phyloP scores from a whole-genome alignment of 2,329 filamentous ascomycete genomes.

The Sphaerulina populicola region DNA sequence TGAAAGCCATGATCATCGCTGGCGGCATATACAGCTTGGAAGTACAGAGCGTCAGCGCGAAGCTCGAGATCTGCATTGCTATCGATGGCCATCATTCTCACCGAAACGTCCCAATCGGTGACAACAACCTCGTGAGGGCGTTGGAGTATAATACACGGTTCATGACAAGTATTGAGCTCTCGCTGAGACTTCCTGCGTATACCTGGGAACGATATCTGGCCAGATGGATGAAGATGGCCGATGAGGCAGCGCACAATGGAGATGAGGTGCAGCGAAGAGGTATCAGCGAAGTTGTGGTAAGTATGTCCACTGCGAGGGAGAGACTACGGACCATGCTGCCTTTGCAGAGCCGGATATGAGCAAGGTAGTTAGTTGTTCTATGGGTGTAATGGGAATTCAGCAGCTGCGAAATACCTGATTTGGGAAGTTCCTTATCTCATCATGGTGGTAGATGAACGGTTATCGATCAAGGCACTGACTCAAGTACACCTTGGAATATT shows the following conservation, averaged over 20 bases:
- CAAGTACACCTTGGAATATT: neutral
- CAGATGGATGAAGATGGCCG: neutral
- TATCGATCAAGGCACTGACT: neutral
- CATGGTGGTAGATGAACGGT: too few species aligned
- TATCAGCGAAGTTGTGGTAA: constrained; percentile 1
- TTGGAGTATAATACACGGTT: neutral
- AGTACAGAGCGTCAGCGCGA: neutral
- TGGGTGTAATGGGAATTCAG: too few species aligned
- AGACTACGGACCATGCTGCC: neutral
- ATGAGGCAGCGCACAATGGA: neutral
- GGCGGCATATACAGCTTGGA: neutral
- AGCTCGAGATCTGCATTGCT: neutral
- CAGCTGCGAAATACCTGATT: too few species aligned
- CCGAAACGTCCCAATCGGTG: neutral
- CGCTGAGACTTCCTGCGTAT: neutral
- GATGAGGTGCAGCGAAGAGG: neutral
- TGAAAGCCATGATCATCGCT: neutral
- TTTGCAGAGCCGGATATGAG: constrained; percentile 1
- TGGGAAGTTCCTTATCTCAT: too few species aligned
- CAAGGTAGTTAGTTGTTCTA: neutral
- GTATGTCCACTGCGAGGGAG: neutral
- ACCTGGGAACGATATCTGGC: constrained; percentile 2
- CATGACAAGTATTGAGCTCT: constrained; percentile 1
- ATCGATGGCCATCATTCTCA: neutral
- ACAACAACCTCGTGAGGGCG: neutral